A percentile compares a stretch with the other conserved stretches of the same genome.
Conservation (phyloP, 2,329 filamentous ascomycete species). For the Hypoxylon sp. region DNA sequence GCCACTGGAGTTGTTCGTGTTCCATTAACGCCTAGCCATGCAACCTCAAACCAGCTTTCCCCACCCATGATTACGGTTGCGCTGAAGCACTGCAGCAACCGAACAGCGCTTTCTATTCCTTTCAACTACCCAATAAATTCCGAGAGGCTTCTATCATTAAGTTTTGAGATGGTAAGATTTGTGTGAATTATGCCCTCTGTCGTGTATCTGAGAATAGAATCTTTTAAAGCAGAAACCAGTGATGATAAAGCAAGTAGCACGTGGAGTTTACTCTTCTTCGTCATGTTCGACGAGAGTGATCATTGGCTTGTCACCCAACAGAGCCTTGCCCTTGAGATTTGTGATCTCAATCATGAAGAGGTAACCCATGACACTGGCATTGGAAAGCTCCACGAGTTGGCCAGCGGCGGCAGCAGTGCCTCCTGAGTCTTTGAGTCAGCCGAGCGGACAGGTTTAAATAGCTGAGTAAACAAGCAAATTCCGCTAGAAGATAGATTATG, state of each 20-base stretch:
- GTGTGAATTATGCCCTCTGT: conserved; percentile 34
- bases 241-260: conserved; percentile 19
- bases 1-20: conserved; percentile 42
- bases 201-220: conserved; percentile 35
- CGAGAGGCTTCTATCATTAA: conserved; percentile 46
- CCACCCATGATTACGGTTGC: conserved; percentile 41
- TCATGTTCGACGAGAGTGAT: conserved; percentile 81
- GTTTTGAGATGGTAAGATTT: conserved; percentile 32
- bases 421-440: conserved; percentile 67
- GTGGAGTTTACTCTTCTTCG: conserved; percentile 53
- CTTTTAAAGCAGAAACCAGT: conserved; percentile 31
- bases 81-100: conserved; percentile 38
- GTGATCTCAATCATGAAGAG: conserved; percentile 97
- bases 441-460: conserved; percentile 39
- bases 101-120: conserved; percentile 41
- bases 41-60: conserved; percentile 43
- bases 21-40: conserved; percentile 48
- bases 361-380: conserved; percentile 88
- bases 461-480: conserved; percentile 23
- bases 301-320: conserved; percentile 83
- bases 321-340: conserved; percentile 91
- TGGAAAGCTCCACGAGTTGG: conserved; percentile 86
- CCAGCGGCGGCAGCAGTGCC: conserved; percentile 92
- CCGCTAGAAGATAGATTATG: conserved; percentile 31
- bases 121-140: conserved; percentile 38